Evolutionary conservation across 2,329 filamentous ascomycete species (phyloP).

Genomic region (Claviceps africana): DNA sequence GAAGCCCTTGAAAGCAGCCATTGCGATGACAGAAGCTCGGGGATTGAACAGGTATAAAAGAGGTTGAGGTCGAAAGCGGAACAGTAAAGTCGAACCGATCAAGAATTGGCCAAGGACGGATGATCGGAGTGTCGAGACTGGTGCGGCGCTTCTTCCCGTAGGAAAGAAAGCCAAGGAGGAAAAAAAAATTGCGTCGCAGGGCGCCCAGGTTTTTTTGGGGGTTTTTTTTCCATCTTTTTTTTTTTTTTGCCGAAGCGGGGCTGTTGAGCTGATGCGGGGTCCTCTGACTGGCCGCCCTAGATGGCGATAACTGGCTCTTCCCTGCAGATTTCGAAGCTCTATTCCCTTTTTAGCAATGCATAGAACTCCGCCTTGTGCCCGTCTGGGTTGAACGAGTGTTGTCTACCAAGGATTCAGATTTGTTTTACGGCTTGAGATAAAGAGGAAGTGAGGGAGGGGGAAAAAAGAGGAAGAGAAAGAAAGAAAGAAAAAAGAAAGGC

Average conservation of each 20-base stretch:
- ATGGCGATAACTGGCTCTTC: not conserved
- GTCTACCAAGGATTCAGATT: too few relatives aligned
- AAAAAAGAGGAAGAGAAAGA: not conserved
- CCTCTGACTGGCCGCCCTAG: not conserved
- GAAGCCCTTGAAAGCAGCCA: conserved; percentile 48
- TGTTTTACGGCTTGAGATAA: too few relatives aligned
- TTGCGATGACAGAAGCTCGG: conserved; percentile 22
- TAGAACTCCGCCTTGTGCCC: not conserved
- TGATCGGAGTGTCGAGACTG: conserved; percentile 23
- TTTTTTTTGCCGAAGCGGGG: not conserved
- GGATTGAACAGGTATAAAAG: conserved; percentile 16
- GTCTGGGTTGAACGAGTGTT: too few relatives aligned
- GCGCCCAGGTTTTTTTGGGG: not conserved
- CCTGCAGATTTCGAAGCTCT: not conserved
- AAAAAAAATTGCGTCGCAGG: not conserved
- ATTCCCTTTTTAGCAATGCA: not conserved
- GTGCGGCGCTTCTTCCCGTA: conserved; percentile 39
- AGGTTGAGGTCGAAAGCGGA: conserved; percentile 28
- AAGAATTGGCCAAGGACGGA: conserved; percentile 11
- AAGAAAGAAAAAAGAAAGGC: not conserved
- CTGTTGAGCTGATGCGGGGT: not conserved
- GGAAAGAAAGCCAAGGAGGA: conserved; percentile 19
- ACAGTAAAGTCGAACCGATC: conserved; percentile 15
- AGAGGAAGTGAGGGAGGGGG: too few relatives aligned
- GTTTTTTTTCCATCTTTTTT: not conserved